These are phyloP conservation scores for Meira nashicola DNA, from an alignment of 1,284 basidiomycete genomes.

Conservation along the genomic window DNA sequence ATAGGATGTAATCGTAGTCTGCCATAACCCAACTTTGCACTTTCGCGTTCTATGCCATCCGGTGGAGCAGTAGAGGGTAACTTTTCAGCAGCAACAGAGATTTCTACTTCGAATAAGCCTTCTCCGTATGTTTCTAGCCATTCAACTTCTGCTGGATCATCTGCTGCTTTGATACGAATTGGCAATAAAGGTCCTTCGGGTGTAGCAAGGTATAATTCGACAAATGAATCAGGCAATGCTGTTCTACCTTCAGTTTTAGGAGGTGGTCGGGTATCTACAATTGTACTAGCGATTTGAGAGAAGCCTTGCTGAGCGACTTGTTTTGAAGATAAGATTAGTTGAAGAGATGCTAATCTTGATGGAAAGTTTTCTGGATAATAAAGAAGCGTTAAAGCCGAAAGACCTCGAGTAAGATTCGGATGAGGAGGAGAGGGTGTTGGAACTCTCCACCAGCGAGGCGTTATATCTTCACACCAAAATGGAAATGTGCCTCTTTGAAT, in stretches of 20 bases:
- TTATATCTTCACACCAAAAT: slow-evolving; percentile 37
- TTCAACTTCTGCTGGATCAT: slow-evolving; percentile 23
- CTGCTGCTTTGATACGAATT: slow-evolving; percentile 24
- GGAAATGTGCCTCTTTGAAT: slow-evolving; percentile 21
- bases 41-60: slow-evolving; percentile 8
- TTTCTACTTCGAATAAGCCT: slow-evolving; percentile 30
- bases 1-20: slow-evolving; percentile 7
- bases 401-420: slow-evolving; percentile 24
- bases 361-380: slow-evolving; percentile 19
- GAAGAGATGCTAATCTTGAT: neutral
- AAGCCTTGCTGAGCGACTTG: neutral
- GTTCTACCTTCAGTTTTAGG: neutral
- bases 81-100: slow-evolving; percentile 12
- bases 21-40: neutral
- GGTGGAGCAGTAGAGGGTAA: slow-evolving; percentile 12
- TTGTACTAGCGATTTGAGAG: neutral
- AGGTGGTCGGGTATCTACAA: neutral
- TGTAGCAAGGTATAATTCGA: slow-evolving; percentile 9
- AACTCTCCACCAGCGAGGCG: slow-evolving; percentile 22
- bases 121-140: slow-evolving; percentile 31
- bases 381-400: slow-evolving; percentile 29
- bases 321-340: slow-evolving; percentile 5
- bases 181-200: slow-evolving; percentile 4
- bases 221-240: neutral
- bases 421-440: slow-evolving; percentile 20